Percentiles rank a stretch among this genome's conserved stretches.
Conservation (phyloP, 805 yeast genomes). For the Wickerhamomyces silvicola region DNA sequence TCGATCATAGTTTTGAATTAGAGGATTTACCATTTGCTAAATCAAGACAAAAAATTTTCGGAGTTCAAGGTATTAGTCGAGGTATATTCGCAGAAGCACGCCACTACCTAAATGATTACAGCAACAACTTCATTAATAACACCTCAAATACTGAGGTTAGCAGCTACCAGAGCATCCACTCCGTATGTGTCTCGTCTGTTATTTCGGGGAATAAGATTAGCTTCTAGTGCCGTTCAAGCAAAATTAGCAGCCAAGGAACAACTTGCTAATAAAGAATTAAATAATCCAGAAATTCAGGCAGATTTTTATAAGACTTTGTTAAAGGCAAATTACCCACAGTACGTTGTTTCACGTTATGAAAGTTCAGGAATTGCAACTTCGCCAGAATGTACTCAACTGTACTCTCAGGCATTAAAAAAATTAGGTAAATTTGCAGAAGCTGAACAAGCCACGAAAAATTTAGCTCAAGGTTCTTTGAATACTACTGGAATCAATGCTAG, state of each 20-base stretch:
- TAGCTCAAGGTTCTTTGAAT: constrained; percentile 27
- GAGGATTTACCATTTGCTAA: too few species aligned
- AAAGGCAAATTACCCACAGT: constrained; percentile 85
- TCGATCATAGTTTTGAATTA: too few species aligned
- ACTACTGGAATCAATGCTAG: constrained; percentile 18
- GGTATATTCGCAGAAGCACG: too few species aligned
- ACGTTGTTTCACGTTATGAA: constrained; percentile 91
- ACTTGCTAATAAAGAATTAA: constrained; percentile 72
- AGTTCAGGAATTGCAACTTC: constrained; percentile 87
- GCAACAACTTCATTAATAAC: too few species aligned
- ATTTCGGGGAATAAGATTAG: constrained; percentile 12
- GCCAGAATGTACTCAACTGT: constrained; percentile 70
- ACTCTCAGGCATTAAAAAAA: constrained; percentile 73
- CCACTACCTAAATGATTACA: too few species aligned
- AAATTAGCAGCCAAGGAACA: constrained; percentile 64
- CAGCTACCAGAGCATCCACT: constrained; percentile 5
- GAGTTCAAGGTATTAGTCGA: too few species aligned
- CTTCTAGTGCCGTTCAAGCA: constrained; percentile 18
- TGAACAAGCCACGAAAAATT: constrained; percentile 48
- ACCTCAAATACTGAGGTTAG: constrained; percentile 2
- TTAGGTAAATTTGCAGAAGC: constrained; percentile 78
- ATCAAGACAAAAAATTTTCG: too few species aligned
- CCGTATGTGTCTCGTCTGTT: constrained; percentile 1
- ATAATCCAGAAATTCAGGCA: constrained; percentile 70
- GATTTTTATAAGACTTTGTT: constrained; percentile 72